A percentile compares a stretch with the other conserved stretches of the same genome.
Evolutionary conservation across 2,329 filamentous ascomycete genomes (phyloP).

Genomic region (Fusarium clavum): DNA sequence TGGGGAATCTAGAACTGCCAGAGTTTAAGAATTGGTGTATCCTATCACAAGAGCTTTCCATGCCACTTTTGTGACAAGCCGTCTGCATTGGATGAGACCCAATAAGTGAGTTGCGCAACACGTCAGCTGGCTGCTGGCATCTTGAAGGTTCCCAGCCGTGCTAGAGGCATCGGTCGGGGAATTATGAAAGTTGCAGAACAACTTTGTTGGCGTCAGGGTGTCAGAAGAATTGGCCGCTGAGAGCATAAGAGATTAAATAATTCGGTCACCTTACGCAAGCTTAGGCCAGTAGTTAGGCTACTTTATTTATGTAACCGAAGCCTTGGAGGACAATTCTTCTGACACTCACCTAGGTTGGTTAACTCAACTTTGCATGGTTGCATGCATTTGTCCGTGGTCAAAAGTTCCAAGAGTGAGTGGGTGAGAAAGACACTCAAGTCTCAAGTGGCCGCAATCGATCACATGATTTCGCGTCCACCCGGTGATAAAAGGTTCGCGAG

Average conservation of each 20-base stretch:
- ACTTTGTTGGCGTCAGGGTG: not conserved
- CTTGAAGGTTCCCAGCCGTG: not conserved
- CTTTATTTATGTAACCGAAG: not conserved
- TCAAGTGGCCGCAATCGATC: not conserved
- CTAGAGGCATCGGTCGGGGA: not conserved
- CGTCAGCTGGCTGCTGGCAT: not conserved
- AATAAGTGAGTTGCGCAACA: not conserved
- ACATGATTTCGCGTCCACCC: conserved; percentile 1
- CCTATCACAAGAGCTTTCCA: not conserved
- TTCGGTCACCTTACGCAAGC: not conserved
- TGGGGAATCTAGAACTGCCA: not conserved
- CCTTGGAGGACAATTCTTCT: not conserved
- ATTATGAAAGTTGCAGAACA: not conserved
- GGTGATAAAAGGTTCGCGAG: not conserved
- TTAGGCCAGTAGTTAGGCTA: not conserved
- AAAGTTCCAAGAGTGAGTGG: not conserved
- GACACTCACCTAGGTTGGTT: not conserved
- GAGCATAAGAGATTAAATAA: not conserved
- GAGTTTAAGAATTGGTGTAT: not conserved
- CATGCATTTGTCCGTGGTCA: not conserved
- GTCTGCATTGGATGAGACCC: not conserved
- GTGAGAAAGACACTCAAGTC: not conserved
- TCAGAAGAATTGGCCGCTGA: not conserved
- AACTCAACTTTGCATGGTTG: not conserved
- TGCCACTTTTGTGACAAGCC: not conserved